A percentile compares a stretch with the other conserved stretches of the same genome.
These are phyloP conservation scores for Casuarina cunninghamiana DNA, from an alignment of 306 rosid species.

Conservation along the genomic window DNA sequence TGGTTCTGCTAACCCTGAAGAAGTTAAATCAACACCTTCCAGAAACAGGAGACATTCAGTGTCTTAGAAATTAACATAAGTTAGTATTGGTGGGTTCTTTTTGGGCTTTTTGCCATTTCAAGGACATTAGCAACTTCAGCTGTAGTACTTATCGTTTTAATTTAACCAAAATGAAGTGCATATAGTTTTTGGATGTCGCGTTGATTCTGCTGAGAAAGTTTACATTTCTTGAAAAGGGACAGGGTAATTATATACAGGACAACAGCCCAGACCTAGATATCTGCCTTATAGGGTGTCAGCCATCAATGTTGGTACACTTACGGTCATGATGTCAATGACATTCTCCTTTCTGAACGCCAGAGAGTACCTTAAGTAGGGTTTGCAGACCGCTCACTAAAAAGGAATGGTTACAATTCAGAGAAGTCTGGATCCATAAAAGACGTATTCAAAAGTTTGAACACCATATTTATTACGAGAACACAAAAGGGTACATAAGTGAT, in stretches of 20 bases:
- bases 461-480: too few relatives aligned
- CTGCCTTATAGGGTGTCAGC: background rate
- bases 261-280: background rate
- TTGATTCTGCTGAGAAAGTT: constrained; percentile 8
- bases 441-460: too few relatives aligned
- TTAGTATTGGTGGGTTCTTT: constrained; percentile 21
- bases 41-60: constrained; percentile 94
- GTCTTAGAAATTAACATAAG: constrained; percentile 50
- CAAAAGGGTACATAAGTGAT: too few relatives aligned
- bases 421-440: too few relatives aligned
- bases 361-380: too few relatives aligned
- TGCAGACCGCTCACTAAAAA: too few relatives aligned
- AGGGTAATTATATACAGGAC: constrained; percentile 4
- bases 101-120: constrained; percentile 22
- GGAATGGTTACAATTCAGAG: too few relatives aligned
- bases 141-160: constrained; percentile 36
- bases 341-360: too few relatives aligned
- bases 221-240: background rate
- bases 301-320: too few relatives aligned
- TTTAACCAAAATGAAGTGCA: constrained; percentile 44
- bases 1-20: constrained; percentile 85
- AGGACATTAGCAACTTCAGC: constrained; percentile 30
- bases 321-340: too few relatives aligned
- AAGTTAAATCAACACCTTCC: constrained; percentile 82
- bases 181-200: constrained; percentile 37